Evolutionary conservation across 1,284 basidiomycete species (phyloP).

Genomic region (Cryptococcus deneoformans): DNA sequence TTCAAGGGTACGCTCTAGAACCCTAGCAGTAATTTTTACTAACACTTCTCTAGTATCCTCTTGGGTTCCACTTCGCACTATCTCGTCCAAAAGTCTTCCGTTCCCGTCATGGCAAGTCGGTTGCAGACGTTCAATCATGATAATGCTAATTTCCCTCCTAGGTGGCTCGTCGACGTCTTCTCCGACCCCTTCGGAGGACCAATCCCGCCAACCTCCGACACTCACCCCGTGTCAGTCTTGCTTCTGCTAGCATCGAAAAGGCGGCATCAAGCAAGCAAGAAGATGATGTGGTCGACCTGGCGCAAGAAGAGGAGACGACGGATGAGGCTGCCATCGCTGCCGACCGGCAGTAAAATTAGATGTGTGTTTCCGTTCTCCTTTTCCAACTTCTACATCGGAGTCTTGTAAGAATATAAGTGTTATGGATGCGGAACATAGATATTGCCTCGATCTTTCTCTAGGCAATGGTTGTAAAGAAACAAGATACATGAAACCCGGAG

Average conservation of each 20-base stretch:
- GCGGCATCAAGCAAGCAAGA: conserved; percentile 47
- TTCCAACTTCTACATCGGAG: no score
- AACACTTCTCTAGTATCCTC: conserved; percentile 62
- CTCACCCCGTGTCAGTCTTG: conserved; percentile 71
- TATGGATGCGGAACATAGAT: no score
- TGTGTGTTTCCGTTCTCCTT: not conserved
- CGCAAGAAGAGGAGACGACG: conserved; percentile 15
- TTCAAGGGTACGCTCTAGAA: conserved; percentile 66
- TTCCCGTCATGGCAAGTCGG: conserved; percentile 76
- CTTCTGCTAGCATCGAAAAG: conserved; percentile 74
- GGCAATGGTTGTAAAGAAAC: no score
- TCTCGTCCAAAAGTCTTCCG: conserved; percentile 87
- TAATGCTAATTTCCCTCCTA: conserved; percentile 5
- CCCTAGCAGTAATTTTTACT: not conserved
- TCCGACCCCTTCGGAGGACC: conserved; percentile 60
- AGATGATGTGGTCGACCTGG: conserved; percentile 48
- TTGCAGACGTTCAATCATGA: not conserved
- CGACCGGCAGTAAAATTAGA: not conserved
- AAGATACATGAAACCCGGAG: no score
- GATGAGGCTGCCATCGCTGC: not conserved
- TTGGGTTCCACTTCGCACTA: conserved; percentile 98
- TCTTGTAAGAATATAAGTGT: no score
- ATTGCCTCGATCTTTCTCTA: no score
- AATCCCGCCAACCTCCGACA: conserved; percentile 50
- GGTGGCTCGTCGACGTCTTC: conserved; percentile 74